Evolutionary conservation across 495 filamentous ascomycete genomes (phyloP).

Genomic region (Talaromyces trachyspermus): DNA sequence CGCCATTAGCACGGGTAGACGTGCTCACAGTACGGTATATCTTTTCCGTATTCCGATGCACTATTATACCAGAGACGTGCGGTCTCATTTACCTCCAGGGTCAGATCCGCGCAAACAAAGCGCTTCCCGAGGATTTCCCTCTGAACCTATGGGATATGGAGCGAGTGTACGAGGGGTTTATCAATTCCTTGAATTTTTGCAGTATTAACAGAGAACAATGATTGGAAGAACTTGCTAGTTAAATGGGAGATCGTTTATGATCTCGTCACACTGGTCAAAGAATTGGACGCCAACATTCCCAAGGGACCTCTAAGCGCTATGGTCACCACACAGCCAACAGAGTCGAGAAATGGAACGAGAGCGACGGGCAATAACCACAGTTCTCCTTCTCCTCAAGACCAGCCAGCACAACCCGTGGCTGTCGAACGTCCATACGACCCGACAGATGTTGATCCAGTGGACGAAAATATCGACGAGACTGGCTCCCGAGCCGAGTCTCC

Average conservation of each 20-base stretch:
- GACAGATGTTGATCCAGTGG: conserved; percentile 40
- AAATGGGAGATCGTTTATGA: conserved; percentile 86
- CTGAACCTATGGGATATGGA: conserved; percentile 97
- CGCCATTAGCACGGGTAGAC: conserved; percentile 45
- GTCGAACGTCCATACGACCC: conserved; percentile 52
- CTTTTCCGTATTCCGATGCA: conserved; percentile 83
- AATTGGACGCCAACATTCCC: conserved; percentile 76
- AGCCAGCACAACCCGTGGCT: conserved; percentile 33
- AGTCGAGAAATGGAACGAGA: conserved; percentile 15
- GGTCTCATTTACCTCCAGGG: conserved; percentile 89
- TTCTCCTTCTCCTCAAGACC: conserved; percentile 23
- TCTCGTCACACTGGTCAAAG: conserved; percentile 73
- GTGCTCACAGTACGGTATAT: conserved; percentile 75
- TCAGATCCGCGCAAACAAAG: conserved; percentile 65
- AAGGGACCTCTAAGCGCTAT: conserved; percentile 54
- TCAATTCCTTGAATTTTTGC: conserved; percentile 91
- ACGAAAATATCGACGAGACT: conserved; percentile 25
- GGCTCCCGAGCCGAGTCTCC: conserved; percentile 48
- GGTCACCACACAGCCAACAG: conserved; percentile 18
- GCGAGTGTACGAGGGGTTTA: conserved; percentile 83
- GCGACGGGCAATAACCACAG: conserved; percentile 18
- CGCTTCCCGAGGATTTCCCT: conserved; percentile 73
- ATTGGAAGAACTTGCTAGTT: conserved; percentile 63
- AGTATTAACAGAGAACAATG: conserved; percentile 73
- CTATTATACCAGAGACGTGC: conserved; percentile 85